Base-by-base conservation (phyloP, 371 early-diverging fungal species). In the Mortierella sp. region DNA sequence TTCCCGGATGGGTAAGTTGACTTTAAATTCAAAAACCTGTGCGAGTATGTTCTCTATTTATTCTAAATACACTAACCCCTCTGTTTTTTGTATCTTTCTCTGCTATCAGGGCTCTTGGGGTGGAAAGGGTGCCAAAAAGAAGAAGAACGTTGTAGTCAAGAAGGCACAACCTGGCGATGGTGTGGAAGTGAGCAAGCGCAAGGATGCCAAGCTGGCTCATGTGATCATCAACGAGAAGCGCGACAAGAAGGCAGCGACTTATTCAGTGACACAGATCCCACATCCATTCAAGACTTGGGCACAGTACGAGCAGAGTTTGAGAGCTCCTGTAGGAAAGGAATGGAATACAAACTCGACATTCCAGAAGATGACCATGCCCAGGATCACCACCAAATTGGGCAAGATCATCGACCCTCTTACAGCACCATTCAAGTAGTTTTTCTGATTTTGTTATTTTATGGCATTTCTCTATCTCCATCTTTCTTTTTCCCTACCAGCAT, bases 161-260 rank as follows among this genome's bases (percentile, higher is more conserved):
- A 87, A 88, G 68, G 80, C 84, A 48, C 88, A 86, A 72, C 89
- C 72, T 3, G 84, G 85, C 22, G 86, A 86, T 21, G 95, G 95
- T 28, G 79, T 95, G 36, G 91, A 90, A 21, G 84, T 86, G 16
- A 76, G 84, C 40, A 91, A 92, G 74, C 90, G 97, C 59, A 87
- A 91, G 86, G 97, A 98, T 83, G 87, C 90, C 22, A 92, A 95
- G 74, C 80, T 97, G 70, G 84, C 89, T 16, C 87, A 96, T 77
- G 98, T 98, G 15, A 96, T 97, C 70, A 97, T 98, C 81, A 97
- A 92, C 86, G 96, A 97, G 79, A 94, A 90, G 77, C 83, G 86
- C 38, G 87, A 88, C 80, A 94, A 95, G 80, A 94, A 96, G 88
- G 84, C 91, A 7, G 87, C 89, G 21, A 94, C 95, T 84, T 96